Conservation (phyloP, 1,284 basidiomycete genomes). For the Chalciporus sp. region DNA sequence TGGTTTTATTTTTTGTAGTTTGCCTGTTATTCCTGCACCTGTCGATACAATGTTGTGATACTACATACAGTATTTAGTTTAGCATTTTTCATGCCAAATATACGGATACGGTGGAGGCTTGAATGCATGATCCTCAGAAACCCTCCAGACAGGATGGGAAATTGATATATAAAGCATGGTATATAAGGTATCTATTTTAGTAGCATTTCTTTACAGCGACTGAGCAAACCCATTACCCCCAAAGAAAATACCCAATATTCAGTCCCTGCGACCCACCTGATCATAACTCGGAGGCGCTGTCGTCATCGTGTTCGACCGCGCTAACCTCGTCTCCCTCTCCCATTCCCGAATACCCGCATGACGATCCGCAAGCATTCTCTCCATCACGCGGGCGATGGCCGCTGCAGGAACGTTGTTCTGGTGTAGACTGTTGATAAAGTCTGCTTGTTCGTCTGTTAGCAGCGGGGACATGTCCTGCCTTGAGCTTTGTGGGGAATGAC, state of each 20-base stretch:
- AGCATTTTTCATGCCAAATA: too few relatives aligned
- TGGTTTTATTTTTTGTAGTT: neutral
- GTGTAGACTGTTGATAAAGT: conserved; percentile 20
- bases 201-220: neutral
- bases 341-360: conserved; percentile 21
- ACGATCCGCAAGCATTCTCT: conserved; percentile 25
- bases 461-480: conserved; percentile 6
- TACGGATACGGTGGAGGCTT: too few relatives aligned
- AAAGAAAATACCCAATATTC: neutral
- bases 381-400: conserved; percentile 25
- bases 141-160: too few relatives aligned
- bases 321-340: conserved; percentile 19
- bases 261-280: neutral
- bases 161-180: neutral
- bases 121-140: too few relatives aligned
- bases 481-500: neutral
- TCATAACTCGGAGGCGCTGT: conserved; percentile 22
- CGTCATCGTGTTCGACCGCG: conserved; percentile 15
- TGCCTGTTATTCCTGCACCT: neutral
- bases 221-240: neutral
- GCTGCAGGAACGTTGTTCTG: conserved; percentile 22
- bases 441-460: conserved; percentile 25
- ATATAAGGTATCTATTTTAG: neutral
- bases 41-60: neutral
- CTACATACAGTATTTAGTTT: too few relatives aligned